Percentiles rank a stretch among this genome's conserved stretches.
phyloP scores from a whole-genome alignment of 305 asterid genomes.

The Caryopteris hybrid region DNA sequence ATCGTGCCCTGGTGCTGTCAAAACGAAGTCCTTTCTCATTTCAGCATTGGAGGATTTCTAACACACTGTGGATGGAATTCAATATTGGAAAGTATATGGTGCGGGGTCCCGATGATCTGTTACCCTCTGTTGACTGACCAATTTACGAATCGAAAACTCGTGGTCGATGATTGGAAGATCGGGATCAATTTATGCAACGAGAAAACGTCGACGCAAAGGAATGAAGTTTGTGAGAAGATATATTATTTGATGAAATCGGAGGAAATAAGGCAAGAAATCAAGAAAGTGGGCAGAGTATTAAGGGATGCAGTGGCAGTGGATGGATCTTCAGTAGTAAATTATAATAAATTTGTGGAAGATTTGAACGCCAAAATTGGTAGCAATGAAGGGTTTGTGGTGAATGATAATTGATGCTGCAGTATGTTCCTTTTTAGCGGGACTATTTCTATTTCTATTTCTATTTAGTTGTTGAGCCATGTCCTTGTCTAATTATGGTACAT shows the following conservation, averaged over 20 bases:
- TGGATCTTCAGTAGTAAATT: constrained; percentile 37
- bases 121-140: constrained; percentile 48
- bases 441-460: too few species aligned
- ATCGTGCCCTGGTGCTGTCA: constrained; percentile 52
- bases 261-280: constrained; percentile 22
- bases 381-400: not conserved
- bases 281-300: constrained; percentile 23
- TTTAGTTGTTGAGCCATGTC: too few species aligned
- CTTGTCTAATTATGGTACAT: not conserved
- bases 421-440: too few species aligned
- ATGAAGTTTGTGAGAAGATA: constrained; percentile 23
- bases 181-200: constrained; percentile 37
- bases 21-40: constrained; percentile 32
- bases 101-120: constrained; percentile 47
- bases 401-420: not conserved
- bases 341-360: constrained; percentile 22
- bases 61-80: constrained; percentile 60
- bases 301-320: constrained; percentile 14
- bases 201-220: not conserved
- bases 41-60: constrained; percentile 45
- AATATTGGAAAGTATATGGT: constrained; percentile 31
- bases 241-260: constrained; percentile 30
- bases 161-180: constrained; percentile 45
- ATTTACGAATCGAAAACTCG: constrained; percentile 44
- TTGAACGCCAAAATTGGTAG: constrained; percentile 22